Evolutionary conservation across 2,329 filamentous ascomycete species (phyloP).

Genomic region (Domatiomyces globalis): DNA sequence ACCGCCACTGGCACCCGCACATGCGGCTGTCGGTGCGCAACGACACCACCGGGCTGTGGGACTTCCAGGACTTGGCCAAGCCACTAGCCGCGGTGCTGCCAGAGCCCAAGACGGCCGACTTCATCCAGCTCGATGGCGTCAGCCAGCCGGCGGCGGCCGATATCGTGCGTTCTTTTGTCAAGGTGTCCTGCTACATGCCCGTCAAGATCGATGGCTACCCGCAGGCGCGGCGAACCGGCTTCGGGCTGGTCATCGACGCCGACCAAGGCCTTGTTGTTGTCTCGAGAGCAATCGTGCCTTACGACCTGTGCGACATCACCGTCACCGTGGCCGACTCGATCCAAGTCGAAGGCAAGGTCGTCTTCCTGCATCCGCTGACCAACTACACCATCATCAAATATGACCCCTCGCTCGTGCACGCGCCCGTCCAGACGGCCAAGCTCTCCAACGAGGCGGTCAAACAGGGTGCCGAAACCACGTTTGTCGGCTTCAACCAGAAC

Average conservation of each 20-base stretch:
- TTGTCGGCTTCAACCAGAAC: conserved; percentile 97
- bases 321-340: conserved; percentile 95
- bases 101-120: conserved; percentile 65
- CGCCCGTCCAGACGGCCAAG: conserved; percentile 77
- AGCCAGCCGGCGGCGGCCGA: conserved; percentile 83
- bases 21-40: conserved; percentile 90
- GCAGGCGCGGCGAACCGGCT: conserved; percentile 83
- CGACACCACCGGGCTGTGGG: conserved; percentile 81
- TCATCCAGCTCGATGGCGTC: conserved; percentile 81
- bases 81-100: conserved; percentile 61
- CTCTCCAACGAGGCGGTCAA: conserved; percentile 70
- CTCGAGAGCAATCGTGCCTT: conserved; percentile 84
- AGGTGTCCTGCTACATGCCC: conserved; percentile 83
- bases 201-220: conserved; percentile 97
- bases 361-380: conserved; percentile 91
- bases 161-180: conserved; percentile 85
- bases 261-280: conserved; percentile 91
- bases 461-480: conserved; percentile 87
- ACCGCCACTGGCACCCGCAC: conserved; percentile 89
- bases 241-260: conserved; percentile 93
- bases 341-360: conserved; percentile 81
- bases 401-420: conserved; percentile 82
- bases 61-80: conserved; percentile 75
- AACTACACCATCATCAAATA: conserved; percentile 96
- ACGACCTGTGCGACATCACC: conserved; percentile 91